These are phyloP conservation scores for Aspergillus carlsbadensis DNA, from an alignment of 495 filamentous ascomycete species.

Conservation along the genomic window DNA sequence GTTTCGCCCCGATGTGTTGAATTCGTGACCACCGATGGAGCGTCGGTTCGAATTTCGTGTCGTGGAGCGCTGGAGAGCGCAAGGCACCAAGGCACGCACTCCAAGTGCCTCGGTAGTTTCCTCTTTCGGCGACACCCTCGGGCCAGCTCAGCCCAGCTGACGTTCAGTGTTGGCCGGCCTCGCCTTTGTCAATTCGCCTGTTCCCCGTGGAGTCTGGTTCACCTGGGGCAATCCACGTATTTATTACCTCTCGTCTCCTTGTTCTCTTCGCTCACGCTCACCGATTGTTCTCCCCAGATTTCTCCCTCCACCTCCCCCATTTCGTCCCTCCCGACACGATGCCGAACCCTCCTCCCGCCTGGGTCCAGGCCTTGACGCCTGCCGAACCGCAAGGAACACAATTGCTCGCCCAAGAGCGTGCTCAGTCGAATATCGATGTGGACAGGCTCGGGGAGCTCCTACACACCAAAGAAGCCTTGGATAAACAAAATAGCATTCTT, in stretches of 20 bases:
- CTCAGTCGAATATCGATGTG: constrained; percentile 56
- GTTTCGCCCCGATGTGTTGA: background rate
- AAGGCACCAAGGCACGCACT: constrained; percentile 18
- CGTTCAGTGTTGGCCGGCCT: constrained; percentile 1
- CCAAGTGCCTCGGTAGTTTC: constrained; percentile 24
- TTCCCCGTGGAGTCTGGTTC: constrained; percentile 6
- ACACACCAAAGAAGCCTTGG: constrained; percentile 55
- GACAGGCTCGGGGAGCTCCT: constrained; percentile 61
- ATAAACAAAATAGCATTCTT: constrained; percentile 53
- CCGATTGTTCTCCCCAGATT: background rate
- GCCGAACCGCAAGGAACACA: constrained; percentile 59
- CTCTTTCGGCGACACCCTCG: constrained; percentile 19
- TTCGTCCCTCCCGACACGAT: constrained; percentile 1
- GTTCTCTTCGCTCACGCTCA: background rate
- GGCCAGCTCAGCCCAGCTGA: constrained; percentile 16
- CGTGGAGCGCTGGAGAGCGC: background rate
- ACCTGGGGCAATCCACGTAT: constrained; percentile 8
- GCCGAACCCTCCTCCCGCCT: constrained; percentile 48
- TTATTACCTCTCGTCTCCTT: constrained; percentile 1
- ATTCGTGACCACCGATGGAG: background rate
- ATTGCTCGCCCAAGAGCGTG: constrained; percentile 58
- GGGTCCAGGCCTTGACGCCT: constrained; percentile 65
- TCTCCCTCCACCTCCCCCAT: constrained; percentile 10
- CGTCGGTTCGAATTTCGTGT: background rate
- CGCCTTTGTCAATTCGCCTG: background rate